Percentiles rank a stretch among this genome's conserved stretches.
Conservation (phyloP, 306 rosid genomes). For the Ceratonia siliqua region DNA sequence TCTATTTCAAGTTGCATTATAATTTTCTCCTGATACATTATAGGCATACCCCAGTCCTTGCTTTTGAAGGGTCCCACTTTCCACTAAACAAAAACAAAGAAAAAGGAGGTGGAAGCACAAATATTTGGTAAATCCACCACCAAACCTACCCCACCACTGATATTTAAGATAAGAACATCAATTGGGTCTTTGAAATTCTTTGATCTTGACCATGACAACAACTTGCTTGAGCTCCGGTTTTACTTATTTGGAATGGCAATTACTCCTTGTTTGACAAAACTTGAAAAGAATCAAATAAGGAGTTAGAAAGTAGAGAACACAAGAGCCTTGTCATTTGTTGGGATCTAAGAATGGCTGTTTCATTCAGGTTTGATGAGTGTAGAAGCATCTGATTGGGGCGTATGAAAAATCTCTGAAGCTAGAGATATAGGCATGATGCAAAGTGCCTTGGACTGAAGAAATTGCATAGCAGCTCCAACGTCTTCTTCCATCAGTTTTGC, state of each 20-base stretch:
- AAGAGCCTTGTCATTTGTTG: conserved; percentile 29
- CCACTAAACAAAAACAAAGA: conserved; percentile 50
- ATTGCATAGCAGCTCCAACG: conserved; percentile 97
- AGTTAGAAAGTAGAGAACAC: conserved; percentile 34
- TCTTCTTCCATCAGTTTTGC: conserved; percentile 99
- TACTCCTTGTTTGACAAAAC: conserved; percentile 47
- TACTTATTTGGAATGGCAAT: conserved; percentile 42
- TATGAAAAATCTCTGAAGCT: conserved; percentile 85
- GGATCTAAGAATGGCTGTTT: conserved; percentile 61
- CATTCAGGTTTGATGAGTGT: conserved; percentile 73
- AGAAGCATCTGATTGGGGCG: conserved; percentile 65
- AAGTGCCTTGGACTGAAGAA: conserved; percentile 95
- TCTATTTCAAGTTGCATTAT: conserved; percentile 59
- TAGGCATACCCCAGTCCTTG: conserved; percentile 40
- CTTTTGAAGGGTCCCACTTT: conserved; percentile 55
- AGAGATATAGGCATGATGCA: conserved; percentile 98
- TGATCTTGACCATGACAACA: conserved; percentile 44
- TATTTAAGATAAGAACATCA: conserved; percentile 45
- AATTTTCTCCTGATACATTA: conserved; percentile 55
- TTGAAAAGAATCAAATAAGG: conserved; percentile 31
- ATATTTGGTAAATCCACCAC: conserved; percentile 55
- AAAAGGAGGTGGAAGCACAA: conserved; percentile 49
- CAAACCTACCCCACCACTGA: conserved; percentile 67
- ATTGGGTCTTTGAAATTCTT: conserved; percentile 47
- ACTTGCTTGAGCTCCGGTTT: conserved; percentile 40